Percentiles rank a stretch among this genome's conserved stretches.
phyloP scores from a whole-genome alignment of 176 grass and related monocot species.

The Triticum urartu region DNA sequence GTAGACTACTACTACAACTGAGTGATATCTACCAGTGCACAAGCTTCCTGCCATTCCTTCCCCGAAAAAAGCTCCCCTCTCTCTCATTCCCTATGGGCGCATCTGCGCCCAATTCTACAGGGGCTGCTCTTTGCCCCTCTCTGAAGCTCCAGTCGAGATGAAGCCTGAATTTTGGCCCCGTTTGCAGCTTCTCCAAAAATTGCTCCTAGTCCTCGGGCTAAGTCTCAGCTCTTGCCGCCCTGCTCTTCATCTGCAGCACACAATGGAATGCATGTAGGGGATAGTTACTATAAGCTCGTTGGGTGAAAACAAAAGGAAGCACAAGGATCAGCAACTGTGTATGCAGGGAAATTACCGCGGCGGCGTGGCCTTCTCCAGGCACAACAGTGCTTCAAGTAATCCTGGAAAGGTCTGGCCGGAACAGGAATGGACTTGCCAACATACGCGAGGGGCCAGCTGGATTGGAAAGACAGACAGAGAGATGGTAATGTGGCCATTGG shows the following conservation, averaged over 20 bases:
- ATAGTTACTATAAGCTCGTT: background rate
- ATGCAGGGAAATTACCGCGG: slow-evolving; percentile 26
- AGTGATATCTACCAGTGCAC: no score
- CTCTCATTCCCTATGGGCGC: background rate
- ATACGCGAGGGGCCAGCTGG: slow-evolving; percentile 65
- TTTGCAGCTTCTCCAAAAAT: background rate
- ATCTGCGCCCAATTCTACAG: background rate
- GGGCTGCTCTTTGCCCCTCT: background rate
- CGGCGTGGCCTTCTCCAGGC: slow-evolving; percentile 26
- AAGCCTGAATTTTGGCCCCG: background rate
- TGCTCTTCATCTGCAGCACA: slow-evolving; percentile 39
- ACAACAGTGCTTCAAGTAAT: slow-evolving; percentile 37
- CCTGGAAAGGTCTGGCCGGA: slow-evolving; percentile 39
- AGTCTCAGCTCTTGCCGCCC: slow-evolving; percentile 2
- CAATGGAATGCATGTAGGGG: background rate
- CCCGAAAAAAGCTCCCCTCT: background rate
- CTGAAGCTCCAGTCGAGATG: background rate
- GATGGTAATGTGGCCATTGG: slow-evolving; percentile 11
- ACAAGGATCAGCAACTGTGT: background rate
- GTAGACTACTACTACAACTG: no score
- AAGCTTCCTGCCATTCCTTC: background rate
- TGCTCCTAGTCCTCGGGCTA: background rate
- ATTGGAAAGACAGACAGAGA: background rate
- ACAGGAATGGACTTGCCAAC: slow-evolving; percentile 63
- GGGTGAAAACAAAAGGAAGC: background rate